Base-by-base conservation (phyloP, 2,329 filamentous ascomycete species). In the Trichoderma citrinoviride region DNA sequence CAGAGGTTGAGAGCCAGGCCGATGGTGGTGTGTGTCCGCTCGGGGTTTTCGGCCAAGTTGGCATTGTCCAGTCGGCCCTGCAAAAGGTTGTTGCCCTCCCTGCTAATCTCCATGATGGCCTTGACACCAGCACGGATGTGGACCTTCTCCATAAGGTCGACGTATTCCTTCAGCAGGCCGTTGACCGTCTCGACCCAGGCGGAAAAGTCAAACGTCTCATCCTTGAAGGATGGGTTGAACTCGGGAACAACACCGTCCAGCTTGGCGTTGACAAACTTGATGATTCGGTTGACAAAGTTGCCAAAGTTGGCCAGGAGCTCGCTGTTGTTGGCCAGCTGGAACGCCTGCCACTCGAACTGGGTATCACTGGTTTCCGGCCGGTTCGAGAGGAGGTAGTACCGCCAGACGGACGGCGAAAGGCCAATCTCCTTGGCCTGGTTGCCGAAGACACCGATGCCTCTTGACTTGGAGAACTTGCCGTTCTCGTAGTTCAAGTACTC, bases 391-490 rank as follows among this genome's bases (percentile, higher is more conserved):
- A 97, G 85, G 79, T 95, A 97, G 78, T 94, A 97, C 70, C 93
- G 85, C 92, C 93, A 97, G n/a, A 97, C 91, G 68, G 94, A 91
- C 0, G 92, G 82, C 17, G 90, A 85, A 19, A 97, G 85, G 21
- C 92, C 93, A 8, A 92, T 97, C 63, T 96, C 89, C 77, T 90
- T 90, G 53, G 92, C 93, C 72, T 91, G 92, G 78, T 91, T 93
- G 57, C 93, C 93, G 73, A 97, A 97, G 1, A 97, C 93, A 72
- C 93, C 93, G 43, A 97, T 86, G 37, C 90, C 91, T 71, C 92
- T 86, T 57, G 91, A 95, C 79, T 97, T 97, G 75, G 90, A 93
- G 80, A 97, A 97, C 76, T 97, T 97, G 69, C 91, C 91, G 66
- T 87, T 87, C 76, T 95, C 91, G 73, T 95, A 95, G 79, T 94